These are phyloP conservation scores for Cicer cuneatum DNA, from an alignment of 306 rosid species.

Conservation along the genomic window DNA sequence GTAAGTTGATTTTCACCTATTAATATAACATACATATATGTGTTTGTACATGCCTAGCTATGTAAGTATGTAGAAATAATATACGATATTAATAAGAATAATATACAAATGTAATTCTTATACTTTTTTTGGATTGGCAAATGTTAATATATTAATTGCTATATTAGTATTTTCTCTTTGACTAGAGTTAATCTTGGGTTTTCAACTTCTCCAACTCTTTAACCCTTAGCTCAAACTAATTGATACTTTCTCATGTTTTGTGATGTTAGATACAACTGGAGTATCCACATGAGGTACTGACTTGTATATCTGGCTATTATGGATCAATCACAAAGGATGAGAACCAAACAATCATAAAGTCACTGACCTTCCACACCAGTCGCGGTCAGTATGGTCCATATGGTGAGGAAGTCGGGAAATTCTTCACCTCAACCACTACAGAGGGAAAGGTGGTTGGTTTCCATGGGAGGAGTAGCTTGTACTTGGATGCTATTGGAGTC, in stretches of 20 bases:
- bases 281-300: slow-evolving; percentile 80
- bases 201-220: no score
- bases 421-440: slow-evolving; percentile 86
- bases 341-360: slow-evolving; percentile 58
- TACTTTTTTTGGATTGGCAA: neutral
- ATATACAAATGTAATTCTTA: slow-evolving; percentile 1
- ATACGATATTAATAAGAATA: neutral
- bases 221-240: no score
- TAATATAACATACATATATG: neutral
- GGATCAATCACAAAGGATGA: slow-evolving; percentile 61
- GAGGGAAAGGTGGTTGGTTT: slow-evolving; percentile 92
- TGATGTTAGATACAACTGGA: slow-evolving; percentile 77
- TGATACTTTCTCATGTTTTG: neutral
- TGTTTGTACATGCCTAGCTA: neutral
- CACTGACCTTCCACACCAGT: slow-evolving; percentile 78
- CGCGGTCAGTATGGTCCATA: slow-evolving; percentile 94
- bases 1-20: neutral
- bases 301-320: slow-evolving; percentile 78
- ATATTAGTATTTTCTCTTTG: no score
- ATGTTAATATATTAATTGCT: no score
- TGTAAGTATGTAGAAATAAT: neutral
- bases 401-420: slow-evolving; percentile 85
- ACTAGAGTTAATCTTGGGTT: no score
- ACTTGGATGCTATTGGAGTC: slow-evolving; percentile 89
- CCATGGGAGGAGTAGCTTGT: slow-evolving; percentile 79